Base-by-base conservation (phyloP, 2,329 filamentous ascomycete genomes). In the Alternaria burnsii region DNA sequence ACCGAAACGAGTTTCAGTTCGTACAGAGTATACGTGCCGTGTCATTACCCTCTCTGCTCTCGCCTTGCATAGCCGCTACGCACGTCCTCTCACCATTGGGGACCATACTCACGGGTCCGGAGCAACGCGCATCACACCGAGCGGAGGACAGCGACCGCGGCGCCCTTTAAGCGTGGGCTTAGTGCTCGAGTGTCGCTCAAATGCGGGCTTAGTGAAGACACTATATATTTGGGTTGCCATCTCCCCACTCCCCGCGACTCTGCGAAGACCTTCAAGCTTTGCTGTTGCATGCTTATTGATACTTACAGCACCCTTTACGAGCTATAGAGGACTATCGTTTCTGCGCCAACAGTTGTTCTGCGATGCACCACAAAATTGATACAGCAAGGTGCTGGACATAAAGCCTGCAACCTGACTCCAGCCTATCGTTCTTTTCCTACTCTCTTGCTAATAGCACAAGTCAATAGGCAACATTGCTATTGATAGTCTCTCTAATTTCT, bases 101-200 rank as follows among this genome's bases (percentile, higher is more conserved):
- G 16, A 42, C 58, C 41, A 26, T 28, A 18, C 18, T 22, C 16
- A 28, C 10, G 52, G 54, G 28, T 16, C 26, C 55, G 59, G 59
- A 62, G 50, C 36, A 62, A 44, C 30, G 59, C 59, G 59, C 55
- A 54, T 43, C 8, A 5, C 48, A 42, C n/a, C 24, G 34, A 28
- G 44, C 43, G 51, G 44, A 51, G 59, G 7, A 58, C 28, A 51
- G 47, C 50, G 55, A 54, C 55, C 52, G 28, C 32, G 12, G 4
- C 32, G 10, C 32, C 9, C 11, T 8, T 38, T 20, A 50, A 50
- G 46, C 32, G 32, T 12, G 20, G 30, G 20, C 10, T 16, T 50
- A 34, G 18, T 48, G n/a, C 12, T 24, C 30, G 34, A 36, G 46
- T 18, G 46, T 11, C 11, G n/a, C 12, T 24, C 30, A 48, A 36